Evolutionary conservation across 371 early-diverging fungal genomes (phyloP), one percentile per base, ranked within the genome.

Genomic region (Blakeslea trispora): DNA sequence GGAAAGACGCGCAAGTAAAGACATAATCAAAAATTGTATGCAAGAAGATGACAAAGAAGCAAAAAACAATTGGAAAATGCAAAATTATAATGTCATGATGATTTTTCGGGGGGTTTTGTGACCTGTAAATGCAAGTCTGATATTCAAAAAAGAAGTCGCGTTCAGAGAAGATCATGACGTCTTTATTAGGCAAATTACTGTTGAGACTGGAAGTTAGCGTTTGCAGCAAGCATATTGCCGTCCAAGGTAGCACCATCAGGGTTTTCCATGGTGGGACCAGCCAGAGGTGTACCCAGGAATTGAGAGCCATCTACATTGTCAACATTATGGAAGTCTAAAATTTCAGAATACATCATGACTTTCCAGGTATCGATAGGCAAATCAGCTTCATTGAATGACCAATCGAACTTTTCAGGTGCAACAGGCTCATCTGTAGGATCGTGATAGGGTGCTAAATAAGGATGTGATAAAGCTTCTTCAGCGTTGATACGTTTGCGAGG

Each of bases 331-430:
- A 86, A 86, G 47, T 86, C 86, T 28, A 86, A 59, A 41, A 86
- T 86, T 63, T 86, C 86, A 32, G 83, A 83, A 48, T 84, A 86
- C 86, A 86, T 86, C 84, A 84, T 84, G 21, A 86, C 81, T 71
- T 91, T 91, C 96, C 95, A 94, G 58, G 89, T 86, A 53, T 93
- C 94, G 11, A 91, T 83, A 6, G 92, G 86, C 63, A 93, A 68
- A 55, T 96, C 94, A 1, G 91, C 91, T 57, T 93, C 94, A 49
- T 90, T 93, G 74, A 95, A 95, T 1, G 94, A 92, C 97, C 97
- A 96, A 74, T 96, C 95, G 66, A 96, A 96, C 60, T 78, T 80
- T 52, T 82, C 83, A 5, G 82, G 86, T 22, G 94, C 92, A 17
- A 75, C 77, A 15, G 91, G 93, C 65, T 97, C 98, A 66, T 97